These are phyloP conservation scores for Penicillium cataractarum DNA, from an alignment of 495 filamentous ascomycete species.

Conservation along the genomic window DNA sequence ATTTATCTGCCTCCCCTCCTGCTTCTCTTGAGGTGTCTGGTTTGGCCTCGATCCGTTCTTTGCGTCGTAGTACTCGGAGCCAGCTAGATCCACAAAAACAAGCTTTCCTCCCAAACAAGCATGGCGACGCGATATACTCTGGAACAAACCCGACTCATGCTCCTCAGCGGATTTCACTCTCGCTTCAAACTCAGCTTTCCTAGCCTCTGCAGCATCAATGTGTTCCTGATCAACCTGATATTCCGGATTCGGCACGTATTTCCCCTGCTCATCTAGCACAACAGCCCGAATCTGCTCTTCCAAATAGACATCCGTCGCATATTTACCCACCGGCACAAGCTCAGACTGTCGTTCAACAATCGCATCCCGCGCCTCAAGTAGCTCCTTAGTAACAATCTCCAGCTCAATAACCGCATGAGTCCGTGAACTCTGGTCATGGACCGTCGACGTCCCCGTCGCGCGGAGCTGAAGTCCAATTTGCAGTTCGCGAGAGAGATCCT, in stretches of 20 bases:
- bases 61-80: not conserved
- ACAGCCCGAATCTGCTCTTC: not conserved
- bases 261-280: not conserved
- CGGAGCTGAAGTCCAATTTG: not conserved
- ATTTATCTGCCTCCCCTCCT: conserved; percentile 30
- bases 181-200: not conserved
- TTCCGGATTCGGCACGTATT: not conserved
- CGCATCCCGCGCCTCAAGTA: not conserved
- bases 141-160: not conserved
- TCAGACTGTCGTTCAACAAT: not conserved
- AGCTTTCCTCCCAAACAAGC: not conserved
- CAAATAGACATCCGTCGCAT: not conserved
- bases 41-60: conserved; percentile 9
- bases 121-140: not conserved
- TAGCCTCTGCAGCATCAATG: not conserved
- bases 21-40: conserved; percentile 28
- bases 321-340: not conserved
- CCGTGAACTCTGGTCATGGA: not conserved
- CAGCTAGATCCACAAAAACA: not conserved
- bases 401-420: not conserved
- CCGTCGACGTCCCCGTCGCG: not conserved
- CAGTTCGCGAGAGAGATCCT: not conserved
- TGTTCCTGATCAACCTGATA: not conserved
- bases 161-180: not conserved
- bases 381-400: not conserved